A percentile compares a stretch with the other conserved stretches of the same genome.
Evolutionary conservation across 495 filamentous ascomycete species (phyloP).

Genomic region (Penicillium fimorum): DNA sequence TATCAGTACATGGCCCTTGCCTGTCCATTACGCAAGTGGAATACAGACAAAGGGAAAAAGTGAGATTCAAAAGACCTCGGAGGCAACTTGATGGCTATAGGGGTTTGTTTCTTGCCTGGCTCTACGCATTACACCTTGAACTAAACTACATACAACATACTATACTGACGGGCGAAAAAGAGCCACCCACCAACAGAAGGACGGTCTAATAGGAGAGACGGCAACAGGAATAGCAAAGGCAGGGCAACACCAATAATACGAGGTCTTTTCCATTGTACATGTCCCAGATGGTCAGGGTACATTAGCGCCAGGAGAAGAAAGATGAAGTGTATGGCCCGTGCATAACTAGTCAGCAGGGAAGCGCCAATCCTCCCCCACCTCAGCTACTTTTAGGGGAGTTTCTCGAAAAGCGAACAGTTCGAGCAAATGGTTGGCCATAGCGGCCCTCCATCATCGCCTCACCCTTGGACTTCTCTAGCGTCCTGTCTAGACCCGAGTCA

Average conservation of each 20-base stretch:
- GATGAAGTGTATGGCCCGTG: constrained; percentile 13
- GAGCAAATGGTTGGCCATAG: constrained; percentile 14
- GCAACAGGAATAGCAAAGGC: neutral
- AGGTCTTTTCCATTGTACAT: neutral
- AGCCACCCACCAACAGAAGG: constrained; percentile 3
- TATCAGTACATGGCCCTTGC: constrained; percentile 9
- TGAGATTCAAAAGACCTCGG: neutral
- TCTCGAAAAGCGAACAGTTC: constrained; percentile 10
- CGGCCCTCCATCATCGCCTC: constrained; percentile 16
- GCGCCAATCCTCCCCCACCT: neutral
- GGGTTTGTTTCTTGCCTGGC: neutral
- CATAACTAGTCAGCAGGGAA: constrained; percentile 7
- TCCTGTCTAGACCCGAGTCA: constrained; percentile 6
- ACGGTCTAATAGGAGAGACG: neutral
- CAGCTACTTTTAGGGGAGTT: neutral
- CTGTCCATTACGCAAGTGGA: constrained; percentile 11
- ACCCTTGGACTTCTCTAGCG: constrained; percentile 3
- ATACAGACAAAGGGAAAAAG: constrained; percentile 2
- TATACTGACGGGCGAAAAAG: neutral
- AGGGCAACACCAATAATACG: constrained; percentile 1
- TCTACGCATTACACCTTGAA: neutral
- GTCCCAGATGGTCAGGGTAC: constrained; percentile 10
- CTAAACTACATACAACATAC: neutral
- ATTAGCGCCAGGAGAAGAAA: constrained; percentile 16
- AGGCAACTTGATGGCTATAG: constrained; percentile 3